Evolutionary conservation across 2,329 filamentous ascomycete species (phyloP), one percentile per base, ranked within the genome.

Genomic region (Fusarium equiseti): DNA sequence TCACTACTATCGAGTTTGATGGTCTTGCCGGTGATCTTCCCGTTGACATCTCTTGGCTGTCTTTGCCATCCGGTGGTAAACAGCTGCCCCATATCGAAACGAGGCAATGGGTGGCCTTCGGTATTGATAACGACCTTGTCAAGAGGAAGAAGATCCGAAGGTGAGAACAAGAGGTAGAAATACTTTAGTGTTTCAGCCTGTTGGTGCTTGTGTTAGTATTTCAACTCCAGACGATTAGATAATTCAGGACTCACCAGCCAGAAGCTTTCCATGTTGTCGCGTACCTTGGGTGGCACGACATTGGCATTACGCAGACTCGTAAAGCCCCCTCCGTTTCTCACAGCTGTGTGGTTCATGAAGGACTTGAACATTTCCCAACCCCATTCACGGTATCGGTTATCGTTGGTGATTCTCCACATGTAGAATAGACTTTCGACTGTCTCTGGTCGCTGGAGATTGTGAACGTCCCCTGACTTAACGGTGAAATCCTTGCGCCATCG

Each of bases 251-350:
- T 83, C 82, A 93, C 92, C 85, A 99, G 88, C 96, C 96, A 99
- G 83, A 98, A 98, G 78, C 94, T 97, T 83, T 99, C 96, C 95
- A 99, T 98, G 75, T 98, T 98, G 81, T 99, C 95, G 65, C 89
- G 86, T 48, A 85, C 83, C 16, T 84, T 80, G 1, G 94, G 89
- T 22, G 95, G 94, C 12, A 96, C 81, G 8, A 82, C 81, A 71
- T 91, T 90, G 27, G 94, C 95, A 77, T 97, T 89, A 20, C 86
- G 86, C 66, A 98, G 84, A 71, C 92, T 95, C 2, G 93, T 94
- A 78, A 97, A 98, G 0, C 94, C 94, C 42, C 90, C 90, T 40
- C 90, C 89, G 42, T 95, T 91, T 45, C 89, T 86, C 4, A 97
- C 91, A 9, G 92, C 89, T 1, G 93, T 97, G 80, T 97, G 88